Evolutionary conservation across 148 eudicot genomes (phyloP).

Genomic region (Arbutus unedo): DNA sequence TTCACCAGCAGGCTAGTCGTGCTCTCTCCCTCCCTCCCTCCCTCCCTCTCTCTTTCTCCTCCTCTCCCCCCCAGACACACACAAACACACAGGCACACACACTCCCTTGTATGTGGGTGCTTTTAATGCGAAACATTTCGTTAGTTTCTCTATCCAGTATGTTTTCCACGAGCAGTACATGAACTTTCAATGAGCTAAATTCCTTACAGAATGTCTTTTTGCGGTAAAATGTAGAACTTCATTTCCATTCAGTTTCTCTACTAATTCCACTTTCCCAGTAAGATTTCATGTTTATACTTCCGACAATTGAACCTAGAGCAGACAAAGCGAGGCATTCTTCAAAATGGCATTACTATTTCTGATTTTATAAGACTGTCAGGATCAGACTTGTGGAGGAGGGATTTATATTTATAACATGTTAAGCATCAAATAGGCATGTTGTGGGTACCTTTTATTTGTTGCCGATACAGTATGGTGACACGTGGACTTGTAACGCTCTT

Average conservation of each 20-base stretch:
- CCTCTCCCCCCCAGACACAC: not conserved
- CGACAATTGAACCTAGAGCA: not conserved
- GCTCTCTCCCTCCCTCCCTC: not conserved
- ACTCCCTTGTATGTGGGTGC: not conserved
- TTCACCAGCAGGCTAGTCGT: constrained; percentile 29
- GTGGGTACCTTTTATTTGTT: too few relatives aligned
- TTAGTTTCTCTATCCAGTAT: too few relatives aligned
- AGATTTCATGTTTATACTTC: not conserved
- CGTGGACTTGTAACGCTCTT: not conserved
- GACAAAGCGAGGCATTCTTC: not conserved
- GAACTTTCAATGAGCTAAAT: not conserved
- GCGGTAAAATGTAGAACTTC: not conserved
- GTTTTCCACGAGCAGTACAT: not conserved
- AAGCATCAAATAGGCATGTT: too few relatives aligned
- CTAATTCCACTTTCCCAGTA: not conserved
- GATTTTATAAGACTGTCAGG: not conserved
- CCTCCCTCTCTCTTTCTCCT: too few relatives aligned
- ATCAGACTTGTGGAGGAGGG: not conserved
- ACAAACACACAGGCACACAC: not conserved
- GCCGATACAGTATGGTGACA: too few relatives aligned
- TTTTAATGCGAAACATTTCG: too few relatives aligned
- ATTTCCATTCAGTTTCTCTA: not conserved
- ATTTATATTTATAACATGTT: not conserved
- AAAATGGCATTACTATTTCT: too few relatives aligned
- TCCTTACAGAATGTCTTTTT: not conserved